A percentile compares a stretch with the other conserved stretches of the same genome.
phyloP scores from a whole-genome alignment of 306 rosid genomes.

The Astragalus membranaceus region DNA sequence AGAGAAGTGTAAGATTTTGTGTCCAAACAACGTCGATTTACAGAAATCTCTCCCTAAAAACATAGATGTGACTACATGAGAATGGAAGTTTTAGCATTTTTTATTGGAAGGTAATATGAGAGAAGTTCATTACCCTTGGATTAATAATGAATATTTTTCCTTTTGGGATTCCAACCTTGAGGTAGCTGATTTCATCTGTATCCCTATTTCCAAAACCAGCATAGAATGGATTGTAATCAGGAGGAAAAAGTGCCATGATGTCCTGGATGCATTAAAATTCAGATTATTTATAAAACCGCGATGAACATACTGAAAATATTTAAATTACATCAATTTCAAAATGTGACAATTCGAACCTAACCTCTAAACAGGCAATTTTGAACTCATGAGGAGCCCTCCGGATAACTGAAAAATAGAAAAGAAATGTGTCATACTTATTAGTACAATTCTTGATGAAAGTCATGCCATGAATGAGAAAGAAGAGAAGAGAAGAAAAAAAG shows the following conservation, averaged over 20 bases:
- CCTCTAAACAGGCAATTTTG: conserved; percentile 96
- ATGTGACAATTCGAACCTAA: conserved; percentile 28
- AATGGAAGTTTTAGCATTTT: conserved; percentile 12
- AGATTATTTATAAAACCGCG: background rate
- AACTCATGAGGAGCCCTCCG: conserved; percentile 96
- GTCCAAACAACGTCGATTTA: conserved; percentile 64
- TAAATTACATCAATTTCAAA: conserved; percentile 6
- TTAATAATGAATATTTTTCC: conserved; percentile 87
- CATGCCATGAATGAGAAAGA: no score
- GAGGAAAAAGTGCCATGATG: conserved; percentile 76
- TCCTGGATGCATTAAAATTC: conserved; percentile 46
- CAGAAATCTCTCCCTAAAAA: conserved; percentile 85
- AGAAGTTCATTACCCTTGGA: conserved; percentile 60
- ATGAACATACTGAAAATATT: conserved; percentile 7
- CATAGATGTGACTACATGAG: conserved; percentile 3
- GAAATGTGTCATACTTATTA: conserved; percentile 1
- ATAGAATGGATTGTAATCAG: conserved; percentile 89
- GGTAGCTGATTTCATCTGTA: conserved; percentile 90
- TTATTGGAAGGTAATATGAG: background rate
- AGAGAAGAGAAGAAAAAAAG: no score
- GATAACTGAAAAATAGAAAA: conserved; percentile 54
- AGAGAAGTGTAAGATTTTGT: conserved; percentile 69
- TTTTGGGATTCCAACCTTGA: conserved; percentile 81
- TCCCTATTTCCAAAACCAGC: conserved; percentile 98
- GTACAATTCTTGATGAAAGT: no score